Base-by-base conservation (phyloP, 768 basidiomycete genomes). In the Boletellus ananas region DNA sequence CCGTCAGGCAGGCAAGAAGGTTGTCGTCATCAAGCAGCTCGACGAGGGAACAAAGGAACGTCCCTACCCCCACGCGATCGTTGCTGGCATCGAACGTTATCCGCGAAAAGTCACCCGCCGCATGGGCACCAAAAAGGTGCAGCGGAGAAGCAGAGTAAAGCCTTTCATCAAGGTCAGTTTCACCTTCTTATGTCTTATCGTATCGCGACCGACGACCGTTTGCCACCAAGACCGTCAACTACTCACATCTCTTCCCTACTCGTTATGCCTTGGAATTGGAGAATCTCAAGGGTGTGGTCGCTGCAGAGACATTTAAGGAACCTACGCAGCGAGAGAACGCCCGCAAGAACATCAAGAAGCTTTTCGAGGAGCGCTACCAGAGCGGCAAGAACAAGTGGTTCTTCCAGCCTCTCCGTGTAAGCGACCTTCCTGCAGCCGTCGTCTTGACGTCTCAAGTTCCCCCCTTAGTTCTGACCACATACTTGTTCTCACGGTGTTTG, bases 1-100 rank as follows among this genome's bases (percentile, higher is more conserved):
- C 70, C 94, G 96, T 70, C 96, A 97, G 72, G 96, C 96, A 59
- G 96, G 96, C 68, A 93, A 91, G 79, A 99, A 99, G 80, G 95
- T 97, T 60, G 95, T 99, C 55, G 90, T 98, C 59, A 93, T 99
- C 74, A 96, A 94, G 76, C 95, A 97, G 73, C 70, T 85, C 56
- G 96, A 99, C 69, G 96, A 98, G 70, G 94, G 94, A 36, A 92
- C 87, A 61, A 97, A 97, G 76, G 92, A 94, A 61, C 81, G 91
- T 56, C 91, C 87, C 49, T 99, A 96, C 77, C 90, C 95, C 58
- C 94, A 99, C 71, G 96, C 96, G 62, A 86, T 99, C 67, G 95
- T 98, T 67, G 96, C 94, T 51, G 96, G 96, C 59, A 83, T 99
- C 69, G 95, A 99, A 79, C 84, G 94, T 60, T 97, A 96, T 84